phyloP scores from a whole-genome alignment of 2,329 filamentous ascomycete species.

The Trichoderma breve region DNA sequence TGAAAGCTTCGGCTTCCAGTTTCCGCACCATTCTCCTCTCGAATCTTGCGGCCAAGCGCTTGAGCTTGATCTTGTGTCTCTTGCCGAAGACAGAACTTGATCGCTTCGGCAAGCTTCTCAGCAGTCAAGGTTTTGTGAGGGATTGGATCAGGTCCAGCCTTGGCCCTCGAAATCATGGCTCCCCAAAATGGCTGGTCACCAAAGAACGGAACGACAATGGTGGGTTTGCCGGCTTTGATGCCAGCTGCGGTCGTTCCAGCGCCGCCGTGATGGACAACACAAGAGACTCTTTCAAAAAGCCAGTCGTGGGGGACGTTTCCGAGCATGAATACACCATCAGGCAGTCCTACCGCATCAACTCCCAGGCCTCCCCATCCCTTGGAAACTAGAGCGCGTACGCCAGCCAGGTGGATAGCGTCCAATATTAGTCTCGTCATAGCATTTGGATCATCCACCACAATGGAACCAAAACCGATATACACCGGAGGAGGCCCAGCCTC shows the following conservation, averaged over 20 bases:
- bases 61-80: constrained; percentile 56
- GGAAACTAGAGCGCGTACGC: constrained; percentile 76
- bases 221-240: constrained; percentile 76
- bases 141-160: constrained; percentile 69
- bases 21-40: constrained; percentile 62
- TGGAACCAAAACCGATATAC: constrained; percentile 82
- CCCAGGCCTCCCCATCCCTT: constrained; percentile 88
- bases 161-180: constrained; percentile 68
- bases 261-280: constrained; percentile 83
- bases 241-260: constrained; percentile 86
- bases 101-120: constrained; percentile 63
- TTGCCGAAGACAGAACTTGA: constrained; percentile 58
- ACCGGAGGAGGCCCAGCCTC: constrained; percentile 68
- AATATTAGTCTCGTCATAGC: constrained; percentile 70
- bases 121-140: constrained; percentile 66
- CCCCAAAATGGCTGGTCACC: constrained; percentile 85
- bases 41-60: constrained; percentile 62
- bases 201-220: constrained; percentile 82
- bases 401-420: constrained; percentile 63
- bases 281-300: constrained; percentile 78
- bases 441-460: constrained; percentile 74
- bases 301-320: constrained; percentile 87
- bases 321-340: constrained; percentile 76
- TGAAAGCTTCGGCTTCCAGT: constrained; percentile 68
- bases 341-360: constrained; percentile 65